Percentiles rank a stretch among this genome's conserved stretches.
These are phyloP conservation scores for Ophidiomyces ophidiicola DNA, from an alignment of 2,329 filamentous ascomycete species.

Conservation along the genomic window DNA sequence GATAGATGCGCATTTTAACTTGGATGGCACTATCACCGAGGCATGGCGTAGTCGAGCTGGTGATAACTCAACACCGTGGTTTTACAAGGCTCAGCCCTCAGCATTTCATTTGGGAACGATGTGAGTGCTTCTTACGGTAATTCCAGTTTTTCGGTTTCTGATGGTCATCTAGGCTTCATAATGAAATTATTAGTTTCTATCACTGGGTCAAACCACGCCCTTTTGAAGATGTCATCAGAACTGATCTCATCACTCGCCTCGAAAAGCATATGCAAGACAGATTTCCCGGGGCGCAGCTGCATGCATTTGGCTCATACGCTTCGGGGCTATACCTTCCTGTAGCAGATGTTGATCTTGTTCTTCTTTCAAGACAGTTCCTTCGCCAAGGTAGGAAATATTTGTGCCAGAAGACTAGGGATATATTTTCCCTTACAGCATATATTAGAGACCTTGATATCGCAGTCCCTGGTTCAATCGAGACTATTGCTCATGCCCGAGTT, in stretches of 20 bases:
- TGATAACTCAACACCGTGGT: constrained; percentile 51
- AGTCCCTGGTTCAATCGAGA: constrained; percentile 46
- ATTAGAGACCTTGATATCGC: constrained; percentile 48
- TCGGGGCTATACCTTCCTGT: constrained; percentile 66
- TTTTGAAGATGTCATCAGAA: constrained; percentile 66
- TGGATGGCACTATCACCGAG: constrained; percentile 40
- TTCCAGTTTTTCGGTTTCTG: not conserved
- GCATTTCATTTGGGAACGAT: constrained; percentile 25
- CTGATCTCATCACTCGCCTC: constrained; percentile 59
- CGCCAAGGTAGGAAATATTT: constrained; percentile 40
- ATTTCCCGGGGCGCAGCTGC: constrained; percentile 52
- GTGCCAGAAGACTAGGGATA: constrained; percentile 40
- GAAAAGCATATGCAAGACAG: constrained; percentile 45
- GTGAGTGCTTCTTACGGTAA: constrained; percentile 17
- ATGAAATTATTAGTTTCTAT: constrained; percentile 83
- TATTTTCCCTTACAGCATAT: constrained; percentile 52
- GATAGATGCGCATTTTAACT: constrained; percentile 38
- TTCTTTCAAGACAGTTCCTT: constrained; percentile 53
- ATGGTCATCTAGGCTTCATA: constrained; percentile 55
- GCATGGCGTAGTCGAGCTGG: constrained; percentile 41
- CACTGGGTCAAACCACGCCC: constrained; percentile 64
- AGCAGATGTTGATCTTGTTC: constrained; percentile 88
- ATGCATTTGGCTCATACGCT: constrained; percentile 86
- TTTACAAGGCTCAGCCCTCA: constrained; percentile 19
- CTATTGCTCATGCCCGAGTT: constrained; percentile 66